A percentile compares a stretch with the other conserved stretches of the same genome.
Conservation (phyloP, 352 stramenopile genomes). For the Globisporangium cystogenes region DNA sequence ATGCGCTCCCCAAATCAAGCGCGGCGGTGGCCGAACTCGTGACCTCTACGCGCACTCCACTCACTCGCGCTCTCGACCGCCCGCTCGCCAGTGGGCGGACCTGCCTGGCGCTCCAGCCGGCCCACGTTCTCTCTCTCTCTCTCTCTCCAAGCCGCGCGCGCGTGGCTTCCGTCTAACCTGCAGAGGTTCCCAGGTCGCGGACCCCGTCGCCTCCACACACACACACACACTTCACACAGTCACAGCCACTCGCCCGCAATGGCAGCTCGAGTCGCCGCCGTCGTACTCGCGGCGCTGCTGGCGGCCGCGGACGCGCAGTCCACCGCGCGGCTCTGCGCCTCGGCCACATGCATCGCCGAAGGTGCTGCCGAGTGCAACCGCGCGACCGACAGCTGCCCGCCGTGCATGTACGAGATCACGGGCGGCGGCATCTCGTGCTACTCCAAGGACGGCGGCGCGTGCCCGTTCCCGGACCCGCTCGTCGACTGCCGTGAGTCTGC, state of each 20-base stretch:
- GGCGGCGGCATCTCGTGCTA: constrained; percentile 66
- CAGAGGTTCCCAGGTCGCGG: too few relatives aligned
- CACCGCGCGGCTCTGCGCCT: constrained; percentile 22
- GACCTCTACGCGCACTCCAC: not conserved
- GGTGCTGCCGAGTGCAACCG: constrained; percentile 50
- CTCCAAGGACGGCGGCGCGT: constrained; percentile 29
- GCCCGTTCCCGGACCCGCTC: constrained; percentile 32
- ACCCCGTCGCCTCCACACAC: too few relatives aligned
- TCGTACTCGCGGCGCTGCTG: not conserved
- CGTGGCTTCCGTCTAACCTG: too few relatives aligned
- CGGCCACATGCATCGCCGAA: constrained; percentile 45
- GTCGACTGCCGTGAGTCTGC: constrained; percentile 21
- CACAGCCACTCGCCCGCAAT: not conserved
- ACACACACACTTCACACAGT: not conserved
- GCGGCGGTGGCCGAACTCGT: too few relatives aligned
- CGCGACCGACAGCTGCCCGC: constrained; percentile 32
- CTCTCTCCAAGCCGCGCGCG: too few relatives aligned
- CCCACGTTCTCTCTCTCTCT: not conserved
- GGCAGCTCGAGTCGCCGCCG: not conserved
- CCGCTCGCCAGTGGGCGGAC: not conserved
- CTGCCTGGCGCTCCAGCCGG: not conserved
- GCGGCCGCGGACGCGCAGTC: constrained; percentile 9
- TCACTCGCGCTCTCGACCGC: not conserved
- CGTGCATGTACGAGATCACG: constrained; percentile 61
- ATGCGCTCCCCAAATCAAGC: too few relatives aligned